A percentile compares a stretch with the other conserved stretches of the same genome.
Evolutionary conservation across 2,329 filamentous ascomycete genomes (phyloP).

Genomic region (Fusarium sp.): DNA sequence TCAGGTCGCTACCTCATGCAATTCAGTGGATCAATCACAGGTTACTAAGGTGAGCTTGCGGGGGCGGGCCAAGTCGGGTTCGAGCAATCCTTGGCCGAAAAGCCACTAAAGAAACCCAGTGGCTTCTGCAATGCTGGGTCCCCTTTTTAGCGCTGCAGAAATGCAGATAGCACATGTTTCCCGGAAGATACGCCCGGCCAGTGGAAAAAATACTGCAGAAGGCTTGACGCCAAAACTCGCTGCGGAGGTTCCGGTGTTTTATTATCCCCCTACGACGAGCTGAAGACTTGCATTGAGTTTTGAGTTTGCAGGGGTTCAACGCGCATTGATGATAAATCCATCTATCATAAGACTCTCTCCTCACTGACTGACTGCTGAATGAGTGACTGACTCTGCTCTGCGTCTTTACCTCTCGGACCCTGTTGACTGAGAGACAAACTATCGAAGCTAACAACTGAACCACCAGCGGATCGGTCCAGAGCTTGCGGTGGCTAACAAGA

Average conservation of each 20-base stretch:
- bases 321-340: neutral
- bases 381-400: neutral
- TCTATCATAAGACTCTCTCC: neutral
- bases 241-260: neutral
- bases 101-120: slow-evolving; percentile 8
- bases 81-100: slow-evolving; percentile 20
- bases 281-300: neutral
- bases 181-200: neutral
- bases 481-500: slow-evolving; percentile 24
- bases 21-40: slow-evolving; percentile 27
- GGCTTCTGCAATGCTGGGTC: slow-evolving; percentile 16
- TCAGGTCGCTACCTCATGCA: slow-evolving; percentile 15
- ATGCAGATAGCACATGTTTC: neutral
- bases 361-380: neutral
- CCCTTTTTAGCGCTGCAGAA: slow-evolving; percentile 17
- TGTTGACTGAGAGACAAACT: slow-evolving; percentile 27
- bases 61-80: slow-evolving; percentile 42
- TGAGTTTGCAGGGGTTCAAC: neutral
- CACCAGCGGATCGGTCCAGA: slow-evolving; percentile 32
- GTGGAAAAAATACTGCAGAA: neutral
- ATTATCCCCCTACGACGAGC: neutral
- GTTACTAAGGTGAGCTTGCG: slow-evolving; percentile 39
- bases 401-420: slow-evolving; percentile 22
- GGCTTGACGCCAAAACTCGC: neutral
- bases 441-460: slow-evolving; percentile 35